Conservation (phyloP, 2,329 filamentous ascomycete species). For the Claviceps africana region DNA sequence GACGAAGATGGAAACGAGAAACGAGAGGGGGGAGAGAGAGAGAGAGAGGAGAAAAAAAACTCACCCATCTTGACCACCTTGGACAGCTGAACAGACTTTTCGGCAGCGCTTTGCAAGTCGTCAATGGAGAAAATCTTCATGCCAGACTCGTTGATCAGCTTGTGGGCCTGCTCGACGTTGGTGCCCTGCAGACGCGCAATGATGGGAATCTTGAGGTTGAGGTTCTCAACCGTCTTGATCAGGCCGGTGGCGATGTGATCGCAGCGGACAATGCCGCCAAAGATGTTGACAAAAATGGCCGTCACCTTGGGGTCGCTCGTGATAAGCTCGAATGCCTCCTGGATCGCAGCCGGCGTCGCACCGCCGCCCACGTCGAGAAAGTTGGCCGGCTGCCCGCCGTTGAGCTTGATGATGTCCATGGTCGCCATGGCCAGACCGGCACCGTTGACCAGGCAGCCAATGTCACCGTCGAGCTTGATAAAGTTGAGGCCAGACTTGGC, state of each 20-base stretch:
- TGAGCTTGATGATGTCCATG: slow-evolving; percentile 99
- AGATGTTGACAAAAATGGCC: slow-evolving; percentile 99
- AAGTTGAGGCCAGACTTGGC: slow-evolving; percentile 94
- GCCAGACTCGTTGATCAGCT: slow-evolving; percentile 89
- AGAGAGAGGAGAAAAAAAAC: slow-evolving; percentile 18
- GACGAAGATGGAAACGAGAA: too few relatives aligned
- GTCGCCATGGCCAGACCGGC: slow-evolving; percentile 99
- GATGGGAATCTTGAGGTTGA: slow-evolving; percentile 94
- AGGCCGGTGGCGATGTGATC: slow-evolving; percentile 94
- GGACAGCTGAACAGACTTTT: slow-evolving; percentile 97
- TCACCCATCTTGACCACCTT: slow-evolving; percentile 97
- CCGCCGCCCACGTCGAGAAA: slow-evolving; percentile 98
- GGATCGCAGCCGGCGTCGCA: slow-evolving; percentile 91
- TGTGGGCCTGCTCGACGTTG: slow-evolving; percentile 90
- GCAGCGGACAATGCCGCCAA: slow-evolving; percentile 95
- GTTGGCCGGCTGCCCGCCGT: slow-evolving; percentile 90
- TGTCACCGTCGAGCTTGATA: slow-evolving; percentile 99
- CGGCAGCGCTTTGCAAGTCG: slow-evolving; percentile 89
- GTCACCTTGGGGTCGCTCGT: slow-evolving; percentile 96
- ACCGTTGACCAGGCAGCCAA: slow-evolving; percentile 97
- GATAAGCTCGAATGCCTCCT: slow-evolving; percentile 96
- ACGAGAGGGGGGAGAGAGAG: too few relatives aligned
- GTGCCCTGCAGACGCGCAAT: slow-evolving; percentile 95
- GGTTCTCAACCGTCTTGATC: slow-evolving; percentile 84
- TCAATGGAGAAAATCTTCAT: slow-evolving; percentile 99